These are phyloP conservation scores for Asterionellopsis glacialis DNA, from an alignment of 108 stramenopile species.

Conservation along the genomic window DNA sequence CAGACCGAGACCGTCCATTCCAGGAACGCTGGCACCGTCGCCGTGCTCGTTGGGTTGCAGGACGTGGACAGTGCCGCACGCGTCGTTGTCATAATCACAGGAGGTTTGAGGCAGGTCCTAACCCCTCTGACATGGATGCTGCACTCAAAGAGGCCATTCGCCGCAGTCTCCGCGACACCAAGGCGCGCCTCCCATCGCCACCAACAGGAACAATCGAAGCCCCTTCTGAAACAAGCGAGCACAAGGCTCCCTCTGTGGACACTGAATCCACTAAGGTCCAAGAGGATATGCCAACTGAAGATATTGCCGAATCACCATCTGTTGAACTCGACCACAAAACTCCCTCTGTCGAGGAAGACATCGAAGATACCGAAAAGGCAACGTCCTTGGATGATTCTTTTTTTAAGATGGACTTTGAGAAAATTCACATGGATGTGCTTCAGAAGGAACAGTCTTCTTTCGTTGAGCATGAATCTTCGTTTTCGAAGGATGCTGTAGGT, in stretches of 20 bases:
- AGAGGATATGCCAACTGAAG: not conserved
- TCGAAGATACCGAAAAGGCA: not conserved
- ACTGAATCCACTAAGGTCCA: constrained; percentile 1
- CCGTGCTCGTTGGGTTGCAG: constrained; percentile 7
- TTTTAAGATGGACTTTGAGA: not conserved
- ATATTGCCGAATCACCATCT: not conserved
- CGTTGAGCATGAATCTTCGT: constrained; percentile 34
- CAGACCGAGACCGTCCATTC: constrained; percentile 62
- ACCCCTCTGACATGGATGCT: constrained; percentile 20
- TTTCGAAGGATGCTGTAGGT: constrained; percentile 66
- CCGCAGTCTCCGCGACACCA: constrained; percentile 38
- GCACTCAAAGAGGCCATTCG: constrained; percentile 58
- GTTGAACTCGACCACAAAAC: not conserved
- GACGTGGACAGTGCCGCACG: constrained; percentile 3
- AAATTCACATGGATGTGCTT: not conserved
- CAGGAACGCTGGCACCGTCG: constrained; percentile 61
- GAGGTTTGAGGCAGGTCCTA: not conserved
- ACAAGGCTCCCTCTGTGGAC: constrained; percentile 5
- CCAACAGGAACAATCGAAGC: not conserved
- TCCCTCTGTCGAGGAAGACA: not conserved
- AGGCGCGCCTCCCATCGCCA: not conserved
- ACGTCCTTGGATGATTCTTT: constrained; percentile 1
- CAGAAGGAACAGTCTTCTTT: too few species aligned
- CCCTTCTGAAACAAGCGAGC: constrained; percentile 1
- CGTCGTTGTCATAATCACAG: not conserved